Conservation (phyloP, 164 flowering plant species). For the Stephania japonica region DNA sequence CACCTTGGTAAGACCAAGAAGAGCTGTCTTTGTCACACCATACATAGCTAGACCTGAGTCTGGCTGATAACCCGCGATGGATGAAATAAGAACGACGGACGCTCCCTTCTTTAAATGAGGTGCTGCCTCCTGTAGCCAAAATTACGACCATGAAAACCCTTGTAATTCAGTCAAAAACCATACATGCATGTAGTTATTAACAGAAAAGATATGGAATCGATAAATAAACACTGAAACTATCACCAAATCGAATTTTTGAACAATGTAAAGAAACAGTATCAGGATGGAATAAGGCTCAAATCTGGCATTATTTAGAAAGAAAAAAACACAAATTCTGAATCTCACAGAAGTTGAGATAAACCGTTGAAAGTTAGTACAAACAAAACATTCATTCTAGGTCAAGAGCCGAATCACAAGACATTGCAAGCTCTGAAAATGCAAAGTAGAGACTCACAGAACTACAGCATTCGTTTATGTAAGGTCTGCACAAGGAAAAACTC, state of each 20-base stretch:
- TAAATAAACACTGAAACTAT: neutral
- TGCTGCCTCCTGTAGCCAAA: slow-evolving; percentile 61
- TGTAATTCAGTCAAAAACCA: neutral
- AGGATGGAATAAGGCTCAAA: no score
- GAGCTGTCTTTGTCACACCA: slow-evolving; percentile 97
- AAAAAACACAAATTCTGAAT: no score
- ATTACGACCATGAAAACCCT: neutral
- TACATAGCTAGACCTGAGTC: slow-evolving; percentile 68
- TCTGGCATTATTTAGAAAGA: no score
- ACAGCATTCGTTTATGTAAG: neutral
- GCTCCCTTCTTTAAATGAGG: slow-evolving; percentile 80
- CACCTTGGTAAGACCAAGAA: slow-evolving; percentile 97
- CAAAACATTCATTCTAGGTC: neutral
- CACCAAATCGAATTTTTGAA: neutral
- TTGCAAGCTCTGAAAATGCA: neutral
- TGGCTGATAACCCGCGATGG: slow-evolving; percentile 67
- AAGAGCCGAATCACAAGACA: neutral
- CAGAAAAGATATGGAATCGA: neutral
- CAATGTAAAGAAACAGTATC: neutral
- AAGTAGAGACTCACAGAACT: neutral
- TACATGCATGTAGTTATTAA: neutral
- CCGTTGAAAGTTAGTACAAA: neutral
- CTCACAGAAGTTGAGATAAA: neutral
- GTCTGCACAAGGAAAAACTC: neutral
- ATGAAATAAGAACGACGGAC: slow-evolving; percentile 72